These are phyloP conservation scores for rapeseed (Brassica napus) DNA, from an alignment of 345 rosid species.

Conservation along the genomic window Da-Ae NC_063436.1:2372501-2373000, in stretches of 20 bases:
- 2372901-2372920: constrained; percentile 18
- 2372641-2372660: constrained; percentile 45
- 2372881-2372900: neutral
- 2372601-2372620: neutral
- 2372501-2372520: constrained; percentile 1
- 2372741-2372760: neutral
- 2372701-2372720: constrained; percentile 19
- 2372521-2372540: constrained; percentile 35
- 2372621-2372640: constrained; percentile 34
- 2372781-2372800: constrained; percentile 48
- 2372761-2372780: constrained; percentile 15
- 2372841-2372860: constrained; percentile 43
- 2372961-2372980: constrained; percentile 13
- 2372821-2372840: constrained; percentile 42
- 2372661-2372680: constrained; percentile 38
- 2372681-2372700: constrained; percentile 26
- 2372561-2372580: constrained; percentile 6
- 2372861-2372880: neutral
- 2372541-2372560: constrained; percentile 28
- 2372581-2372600: constrained; percentile 43
- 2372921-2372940: constrained; percentile 17
- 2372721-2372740: neutral
- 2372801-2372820: constrained; percentile 45
- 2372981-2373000: constrained; percentile 28
- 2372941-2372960: constrained; percentile 27